phyloP scores from a whole-genome alignment of 1,139 yeast species.

The Taphrina wiesneri region DNA sequence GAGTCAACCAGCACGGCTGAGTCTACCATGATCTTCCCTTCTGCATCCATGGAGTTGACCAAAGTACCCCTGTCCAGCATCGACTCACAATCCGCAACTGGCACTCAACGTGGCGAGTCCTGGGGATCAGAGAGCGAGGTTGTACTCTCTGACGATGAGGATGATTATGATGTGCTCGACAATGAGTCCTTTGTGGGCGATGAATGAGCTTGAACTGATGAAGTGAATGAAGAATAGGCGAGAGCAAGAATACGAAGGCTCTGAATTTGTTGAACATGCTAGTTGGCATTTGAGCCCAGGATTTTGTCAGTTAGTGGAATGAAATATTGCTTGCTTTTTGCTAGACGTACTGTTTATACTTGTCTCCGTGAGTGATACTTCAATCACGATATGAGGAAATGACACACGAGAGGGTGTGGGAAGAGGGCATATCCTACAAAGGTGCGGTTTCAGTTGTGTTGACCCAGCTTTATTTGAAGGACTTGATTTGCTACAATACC shows the following conservation, averaged over 20 bases:
- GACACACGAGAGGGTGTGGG: too few species aligned
- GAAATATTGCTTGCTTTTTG: too few species aligned
- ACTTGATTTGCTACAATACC: constrained; percentile 45
- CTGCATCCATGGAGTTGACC: constrained; percentile 26
- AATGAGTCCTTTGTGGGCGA: constrained; percentile 9
- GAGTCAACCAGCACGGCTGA: background rate
- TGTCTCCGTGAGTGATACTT: too few species aligned
- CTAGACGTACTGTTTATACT: too few species aligned
- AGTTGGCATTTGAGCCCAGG: background rate
- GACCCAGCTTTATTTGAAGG: too few species aligned
- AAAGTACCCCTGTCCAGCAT: background rate
- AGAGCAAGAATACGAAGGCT: background rate
- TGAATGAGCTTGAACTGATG: background rate
- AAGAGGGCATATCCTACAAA: too few species aligned
- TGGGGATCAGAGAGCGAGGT: constrained; percentile 9
- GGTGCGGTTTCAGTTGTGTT: too few species aligned
- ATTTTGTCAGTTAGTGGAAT: too few species aligned
- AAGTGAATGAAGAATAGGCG: background rate
- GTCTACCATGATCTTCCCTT: constrained; percentile 27
- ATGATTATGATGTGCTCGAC: constrained; percentile 11
- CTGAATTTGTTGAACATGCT: background rate
- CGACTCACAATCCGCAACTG: background rate
- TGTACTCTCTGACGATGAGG: background rate
- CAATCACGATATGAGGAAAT: too few species aligned
- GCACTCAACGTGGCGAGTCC: constrained; percentile 9